Base-by-base conservation (phyloP, 2,329 filamentous ascomycete genomes). In the Trichoderma polysporum region DNA sequence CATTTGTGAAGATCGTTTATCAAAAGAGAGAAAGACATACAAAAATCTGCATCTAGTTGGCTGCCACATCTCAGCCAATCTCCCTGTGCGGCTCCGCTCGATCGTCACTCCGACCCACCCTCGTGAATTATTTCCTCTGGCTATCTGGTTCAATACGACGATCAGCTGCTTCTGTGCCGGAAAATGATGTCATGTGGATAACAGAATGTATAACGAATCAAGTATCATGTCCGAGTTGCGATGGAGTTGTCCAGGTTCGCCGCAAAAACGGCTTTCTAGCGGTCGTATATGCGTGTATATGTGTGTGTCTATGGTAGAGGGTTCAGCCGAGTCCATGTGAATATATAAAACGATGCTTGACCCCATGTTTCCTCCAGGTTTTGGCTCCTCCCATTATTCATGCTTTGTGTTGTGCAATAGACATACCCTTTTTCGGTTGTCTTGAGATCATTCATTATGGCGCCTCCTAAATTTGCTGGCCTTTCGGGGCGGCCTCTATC, bases 401-500 rank as follows among this genome's bases (percentile, higher is more conserved):
- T 39, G 22, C 58, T 15, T 41, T 50, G 35, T 52, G 22, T 27
- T 29, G 47, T 29, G 25, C 19, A 13, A 50, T 27, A 50, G 25
- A 53, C 41, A 45, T 53, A 53, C 50, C 50, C 31, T 53, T 25
- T 2, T 17, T 52, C 27, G 49, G 15, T 31, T 53, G 35, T 53
- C 47, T 53, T 31, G 47, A 62, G 59, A 62, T 52, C 22, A 53
- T 39, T 15, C 59, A 39, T 25, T 47, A 87, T 86, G 84, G 79
- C 83, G 70, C 82, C 84, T 70, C 84, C 85, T 60, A 82, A 74
- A 19, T 89, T 82, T 74, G 83, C 85, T 74, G 87, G 88, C 76
- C 79, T 90, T 68, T 84, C 83, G 39, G 88, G 88, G 74, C 82
- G 80, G 70, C 79, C 78, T 41, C 81, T 90, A 62, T 85, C 84